Evolutionary conservation across 2,329 filamentous ascomycete species (phyloP), one percentile per base, ranked within the genome.

Genomic region (Trichophyton schoenleinii): DNA sequence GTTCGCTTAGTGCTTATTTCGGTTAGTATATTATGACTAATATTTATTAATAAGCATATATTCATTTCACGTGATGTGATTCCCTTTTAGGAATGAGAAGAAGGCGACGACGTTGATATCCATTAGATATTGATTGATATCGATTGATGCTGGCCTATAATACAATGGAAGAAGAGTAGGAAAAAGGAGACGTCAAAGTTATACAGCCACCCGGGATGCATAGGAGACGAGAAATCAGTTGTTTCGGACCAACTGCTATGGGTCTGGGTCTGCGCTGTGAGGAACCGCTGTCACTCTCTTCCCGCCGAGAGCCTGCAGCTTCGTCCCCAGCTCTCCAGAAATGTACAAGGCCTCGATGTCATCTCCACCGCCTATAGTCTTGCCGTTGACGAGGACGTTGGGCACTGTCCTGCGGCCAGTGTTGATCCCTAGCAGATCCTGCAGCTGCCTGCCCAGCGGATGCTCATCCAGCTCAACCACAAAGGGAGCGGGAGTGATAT

Each of bases 391-490:
- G 67, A 99, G 80, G 41, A 97, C 82, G 71, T 99, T 99, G 15
- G 94, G 94, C 0, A 99, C 94, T 0, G 94, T 99, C 63, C 79
- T 80, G 58, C 92, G 83, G 52, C 88, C 88, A 0, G 94, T 97
- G 70, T 83, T 87, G 63, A 85, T 81, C 15, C 74, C 80, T 8
- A 99, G 79, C 18, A 83, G 81, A 8, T 80, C 81, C 74, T 99
- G 94, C 48, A 99, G 75, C 61, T 82, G 75, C 1, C 76, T 70
- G 41, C 92, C 94, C 11, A 95, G 79, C 0, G 84, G 82, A 70
- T 96, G 89, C 65, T 84, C 74, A 74, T 99, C 91, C 11, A 99
- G 83, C 75, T 99, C 94, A 59, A 97, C 91, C 6, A 99, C 87
- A 70, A 86, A 88, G 0, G 94, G 94, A 9, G 83, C 76, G 0